Evolutionary conservation across 2,329 filamentous ascomycete species (phyloP).

Genomic region (Gremmenia infestans): DNA sequence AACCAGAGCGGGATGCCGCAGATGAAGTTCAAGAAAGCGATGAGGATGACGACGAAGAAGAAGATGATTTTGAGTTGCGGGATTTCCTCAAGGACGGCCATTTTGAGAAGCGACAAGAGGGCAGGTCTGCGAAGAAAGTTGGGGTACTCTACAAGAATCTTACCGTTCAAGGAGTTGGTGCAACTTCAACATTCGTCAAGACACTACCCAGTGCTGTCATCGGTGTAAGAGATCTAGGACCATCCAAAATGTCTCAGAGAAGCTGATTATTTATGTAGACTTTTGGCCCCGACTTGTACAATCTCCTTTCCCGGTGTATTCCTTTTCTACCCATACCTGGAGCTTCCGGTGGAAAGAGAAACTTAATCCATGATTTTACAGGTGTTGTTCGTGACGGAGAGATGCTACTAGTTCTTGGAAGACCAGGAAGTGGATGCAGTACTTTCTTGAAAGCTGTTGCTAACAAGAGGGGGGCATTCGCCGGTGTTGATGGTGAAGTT

Average conservation of each 20-base stretch:
- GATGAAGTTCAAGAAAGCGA: conserved; percentile 20
- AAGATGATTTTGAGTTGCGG: conserved; percentile 62
- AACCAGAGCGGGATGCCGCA: conserved; percentile 22
- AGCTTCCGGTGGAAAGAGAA: conserved; percentile 25
- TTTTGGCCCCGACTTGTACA: conserved; percentile 75
- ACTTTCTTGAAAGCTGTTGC: conserved; percentile 73
- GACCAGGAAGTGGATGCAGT: conserved; percentile 69
- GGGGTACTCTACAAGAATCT: conserved; percentile 74
- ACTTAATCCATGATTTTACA: conserved; percentile 60
- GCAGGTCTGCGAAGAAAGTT: conserved; percentile 67
- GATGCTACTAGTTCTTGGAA: conserved; percentile 69
- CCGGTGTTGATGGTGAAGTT: conserved; percentile 63
- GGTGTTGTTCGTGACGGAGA: conserved; percentile 63
- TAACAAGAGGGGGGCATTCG: conserved; percentile 63
- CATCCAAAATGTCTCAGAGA: not conserved
- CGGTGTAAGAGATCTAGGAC: conserved; percentile 36
- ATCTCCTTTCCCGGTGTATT: conserved; percentile 41
- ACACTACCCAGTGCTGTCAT: conserved; percentile 70
- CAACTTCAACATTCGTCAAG: conserved; percentile 62
- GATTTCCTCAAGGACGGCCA: conserved; percentile 70
- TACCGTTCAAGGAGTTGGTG: conserved; percentile 66
- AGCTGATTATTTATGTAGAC: conserved; percentile 37
- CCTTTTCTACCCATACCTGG: conserved; percentile 23
- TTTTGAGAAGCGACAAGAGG: conserved; percentile 67
- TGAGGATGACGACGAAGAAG: conserved; percentile 39